Evolutionary conservation across 106 monocot genomes (phyloP).

Genomic region (Hemerocallis citrina): DNA sequence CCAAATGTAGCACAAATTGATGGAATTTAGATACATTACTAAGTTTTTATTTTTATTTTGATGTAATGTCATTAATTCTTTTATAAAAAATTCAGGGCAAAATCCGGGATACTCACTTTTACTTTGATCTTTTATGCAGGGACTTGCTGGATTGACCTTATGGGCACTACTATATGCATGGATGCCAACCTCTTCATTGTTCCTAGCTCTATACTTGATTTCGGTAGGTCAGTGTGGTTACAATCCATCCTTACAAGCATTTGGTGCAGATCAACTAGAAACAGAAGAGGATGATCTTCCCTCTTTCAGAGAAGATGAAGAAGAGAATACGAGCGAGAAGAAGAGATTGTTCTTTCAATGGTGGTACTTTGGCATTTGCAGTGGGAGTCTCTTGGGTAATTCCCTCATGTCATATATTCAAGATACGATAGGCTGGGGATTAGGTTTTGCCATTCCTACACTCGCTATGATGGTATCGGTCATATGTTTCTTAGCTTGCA

Average conservation of each 20-base stretch:
- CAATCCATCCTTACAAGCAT: constrained; percentile 95
- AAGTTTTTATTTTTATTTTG: no score
- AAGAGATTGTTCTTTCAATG: constrained; percentile 89
- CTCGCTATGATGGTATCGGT: constrained; percentile 57
- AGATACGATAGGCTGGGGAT: constrained; percentile 67
- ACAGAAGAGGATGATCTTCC: constrained; percentile 23
- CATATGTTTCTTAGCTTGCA: constrained; percentile 38
- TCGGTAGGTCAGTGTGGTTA: constrained; percentile 83
- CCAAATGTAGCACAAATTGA: no score
- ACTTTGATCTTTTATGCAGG: constrained; percentile 28
- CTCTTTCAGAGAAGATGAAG: constrained; percentile 27
- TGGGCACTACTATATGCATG: constrained; percentile 61
- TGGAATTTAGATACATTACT: no score
- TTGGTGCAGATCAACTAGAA: constrained; percentile 82
- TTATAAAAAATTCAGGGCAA: no score
- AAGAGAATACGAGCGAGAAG: constrained; percentile 20
- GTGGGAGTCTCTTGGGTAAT: constrained; percentile 79
- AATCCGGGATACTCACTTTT: no score
- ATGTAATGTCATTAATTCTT: no score
- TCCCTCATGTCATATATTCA: constrained; percentile 84
- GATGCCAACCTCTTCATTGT: constrained; percentile 61
- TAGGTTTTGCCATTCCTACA: constrained; percentile 74
- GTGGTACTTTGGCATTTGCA: constrained; percentile 97
- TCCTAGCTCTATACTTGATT: constrained; percentile 84
- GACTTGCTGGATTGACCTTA: constrained; percentile 59